Base-by-base conservation (phyloP, 1,284 basidiomycete species). In the Xerocomus minutiporus region DNA sequence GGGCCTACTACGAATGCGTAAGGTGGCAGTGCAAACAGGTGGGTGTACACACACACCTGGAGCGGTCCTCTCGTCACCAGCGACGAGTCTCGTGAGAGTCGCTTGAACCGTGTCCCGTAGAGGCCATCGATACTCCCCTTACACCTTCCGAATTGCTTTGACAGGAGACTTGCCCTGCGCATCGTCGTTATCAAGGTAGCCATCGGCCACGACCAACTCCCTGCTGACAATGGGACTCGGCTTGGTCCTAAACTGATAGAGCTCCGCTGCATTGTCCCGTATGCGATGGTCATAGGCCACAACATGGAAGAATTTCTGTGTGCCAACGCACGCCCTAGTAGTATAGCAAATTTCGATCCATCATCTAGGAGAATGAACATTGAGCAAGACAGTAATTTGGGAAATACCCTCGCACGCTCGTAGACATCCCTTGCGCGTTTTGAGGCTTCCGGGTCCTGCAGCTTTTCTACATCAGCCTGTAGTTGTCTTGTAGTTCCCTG, bases 251-350 rank as follows among this genome's bases (percentile, higher is more conserved):
- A 99, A 98, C 69, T 97, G 95, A 71, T 98, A 99, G 26, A 99
- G 74, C 72, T 99, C 97, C 57, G 82, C 79, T 2, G 86, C 77
- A 61, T 86, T 93, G 71, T 99, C 97, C 48, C 97, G 80, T 57
- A 99, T 70, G 11, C 96, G 86, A 70, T 99, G 97, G 66, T 98
- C 95, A 69, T 99, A 99, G 7, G 96, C 97, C 59, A 99, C 97
- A 65, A 98, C 97, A 70, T 99, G 97, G 70, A 99, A 99, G 75
- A 96, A 98, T 74, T 98, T 99, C 74, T 99, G 97, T 13, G 94
- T 90, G 67, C 97, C 52, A 99, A 78, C 5, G 96, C 94, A 45
- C 97, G 83, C 12, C 97, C 97, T 9, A 99, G 81, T 3, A 99
- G 78, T 42, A 99, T 74, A 4, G 97, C 97, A 23, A 81, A 70